Evolutionary conservation across 176 grass and related monocot genomes (phyloP).

Genomic region (Cenchrus americanus): DNA sequence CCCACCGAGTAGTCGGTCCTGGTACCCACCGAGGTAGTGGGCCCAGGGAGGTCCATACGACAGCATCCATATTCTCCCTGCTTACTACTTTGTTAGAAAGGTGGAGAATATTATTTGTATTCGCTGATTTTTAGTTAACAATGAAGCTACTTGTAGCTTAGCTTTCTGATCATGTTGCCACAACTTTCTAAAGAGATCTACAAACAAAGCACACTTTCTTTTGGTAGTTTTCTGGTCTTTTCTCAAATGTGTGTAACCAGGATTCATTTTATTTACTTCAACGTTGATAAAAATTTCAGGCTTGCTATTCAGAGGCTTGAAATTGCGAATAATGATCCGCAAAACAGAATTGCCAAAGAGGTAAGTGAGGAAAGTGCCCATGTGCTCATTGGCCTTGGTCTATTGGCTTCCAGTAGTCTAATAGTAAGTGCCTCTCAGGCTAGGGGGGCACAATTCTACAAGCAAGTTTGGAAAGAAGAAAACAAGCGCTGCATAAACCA

Average conservation of each 20-base stretch:
- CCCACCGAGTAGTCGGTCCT: too few species aligned
- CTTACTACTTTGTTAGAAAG: conserved; percentile 14
- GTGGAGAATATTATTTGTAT: background rate
- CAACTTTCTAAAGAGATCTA: background rate
- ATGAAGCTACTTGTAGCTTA: conserved; percentile 10
- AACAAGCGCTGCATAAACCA: conserved; percentile 96
- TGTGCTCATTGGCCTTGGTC: conserved; percentile 1
- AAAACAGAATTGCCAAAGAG: conserved; percentile 96
- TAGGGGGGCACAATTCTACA: conserved; percentile 95
- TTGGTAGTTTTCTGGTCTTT: conserved; percentile 3
- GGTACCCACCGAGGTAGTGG: too few species aligned
- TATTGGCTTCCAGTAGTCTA: conserved; percentile 41
- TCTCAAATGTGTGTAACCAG: conserved; percentile 9
- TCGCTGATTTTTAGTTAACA: background rate
- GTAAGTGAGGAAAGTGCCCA: conserved; percentile 48
- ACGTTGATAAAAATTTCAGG: conserved; percentile 58
- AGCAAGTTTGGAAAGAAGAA: conserved; percentile 98
- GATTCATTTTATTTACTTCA: conserved; percentile 24
- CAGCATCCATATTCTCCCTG: background rate
- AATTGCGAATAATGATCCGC: conserved; percentile 93
- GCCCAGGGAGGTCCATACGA: too few species aligned
- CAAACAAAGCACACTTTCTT: conserved; percentile 28
- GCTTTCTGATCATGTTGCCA: background rate
- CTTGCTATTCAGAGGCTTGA: conserved; percentile 99
- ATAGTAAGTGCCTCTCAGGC: conserved; percentile 62